Percentiles rank a stretch among this genome's conserved stretches.
phyloP scores from a whole-genome alignment of 768 basidiomycete species.

The Termitomyces sp. region DNA sequence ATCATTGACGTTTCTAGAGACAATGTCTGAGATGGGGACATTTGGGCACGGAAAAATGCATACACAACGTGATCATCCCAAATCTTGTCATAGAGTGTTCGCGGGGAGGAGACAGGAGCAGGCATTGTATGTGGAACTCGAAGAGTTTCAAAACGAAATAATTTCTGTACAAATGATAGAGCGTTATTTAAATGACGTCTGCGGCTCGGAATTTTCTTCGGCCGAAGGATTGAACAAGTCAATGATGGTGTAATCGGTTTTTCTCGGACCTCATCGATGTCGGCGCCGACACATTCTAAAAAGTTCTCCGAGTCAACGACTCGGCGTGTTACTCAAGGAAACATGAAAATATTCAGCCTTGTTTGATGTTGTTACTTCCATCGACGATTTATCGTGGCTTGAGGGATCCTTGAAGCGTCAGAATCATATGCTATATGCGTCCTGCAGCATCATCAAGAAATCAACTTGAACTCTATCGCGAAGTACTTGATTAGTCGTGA shows the following conservation, averaged over 20 bases:
- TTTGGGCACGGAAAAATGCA: slow-evolving; percentile 30
- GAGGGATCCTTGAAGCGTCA: too few relatives aligned
- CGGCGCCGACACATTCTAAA: slow-evolving; percentile 8
- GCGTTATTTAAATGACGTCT: slow-evolving; percentile 8
- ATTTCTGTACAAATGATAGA: background rate
- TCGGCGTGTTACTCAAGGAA: too few relatives aligned
- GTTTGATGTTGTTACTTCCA: too few relatives aligned
- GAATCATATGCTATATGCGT: too few relatives aligned
- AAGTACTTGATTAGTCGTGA: too few relatives aligned
- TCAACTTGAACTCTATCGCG: too few relatives aligned
- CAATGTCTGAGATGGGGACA: too few relatives aligned
- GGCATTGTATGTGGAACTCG: slow-evolving; percentile 31
- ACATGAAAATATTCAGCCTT: too few relatives aligned
- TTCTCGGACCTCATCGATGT: slow-evolving; percentile 10
- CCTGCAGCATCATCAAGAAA: too few relatives aligned
- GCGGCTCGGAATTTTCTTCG: slow-evolving; percentile 7
- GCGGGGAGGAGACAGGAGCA: slow-evolving; percentile 46
- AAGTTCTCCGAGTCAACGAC: too few relatives aligned
- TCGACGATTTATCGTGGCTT: too few relatives aligned
- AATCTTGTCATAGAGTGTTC: slow-evolving; percentile 96
- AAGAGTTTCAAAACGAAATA: slow-evolving; percentile 2
- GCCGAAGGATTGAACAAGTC: slow-evolving; percentile 8
- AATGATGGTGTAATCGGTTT: slow-evolving; percentile 4
- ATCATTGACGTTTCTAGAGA: slow-evolving; percentile 59
- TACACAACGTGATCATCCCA: slow-evolving; percentile 97